Evolutionary conservation across 148 eudicot genomes (phyloP).

Genomic region (Nepenthes gracilis): DNA sequence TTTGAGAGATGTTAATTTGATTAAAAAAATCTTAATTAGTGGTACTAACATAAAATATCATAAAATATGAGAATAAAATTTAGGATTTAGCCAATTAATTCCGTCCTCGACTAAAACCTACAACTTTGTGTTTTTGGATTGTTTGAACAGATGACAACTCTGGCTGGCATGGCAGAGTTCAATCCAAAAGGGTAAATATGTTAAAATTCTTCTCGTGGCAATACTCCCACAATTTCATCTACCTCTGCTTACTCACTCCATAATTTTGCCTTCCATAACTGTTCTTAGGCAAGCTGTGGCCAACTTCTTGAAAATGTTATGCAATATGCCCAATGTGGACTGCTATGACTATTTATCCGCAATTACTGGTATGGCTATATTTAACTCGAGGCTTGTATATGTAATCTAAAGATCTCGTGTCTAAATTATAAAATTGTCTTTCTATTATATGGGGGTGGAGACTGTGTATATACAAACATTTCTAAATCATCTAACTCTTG

Average conservation of each 20-base stretch:
- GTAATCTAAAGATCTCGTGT: no score
- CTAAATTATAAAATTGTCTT: no score
- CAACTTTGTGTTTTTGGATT: neutral
- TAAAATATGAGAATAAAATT: no score
- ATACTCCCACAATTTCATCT: no score
- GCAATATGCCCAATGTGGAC: conserved; percentile 36
- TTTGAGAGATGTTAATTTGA: no score
- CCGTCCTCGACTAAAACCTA: neutral
- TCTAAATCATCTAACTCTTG: no score
- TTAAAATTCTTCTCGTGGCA: neutral
- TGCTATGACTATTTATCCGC: conserved; percentile 42
- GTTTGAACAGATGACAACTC: conserved; percentile 23
- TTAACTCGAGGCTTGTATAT: no score
- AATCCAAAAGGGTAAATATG: conserved; percentile 37
- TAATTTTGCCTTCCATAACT: neutral
- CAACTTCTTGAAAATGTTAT: conserved; percentile 28
- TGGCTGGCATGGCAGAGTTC: conserved; percentile 45
- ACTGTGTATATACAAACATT: no score
- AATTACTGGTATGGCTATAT: conserved; percentile 33
- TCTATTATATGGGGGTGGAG: no score
- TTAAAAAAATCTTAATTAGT: no score
- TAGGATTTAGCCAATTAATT: no score
- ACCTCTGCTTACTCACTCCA: neutral
- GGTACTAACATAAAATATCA: no score
- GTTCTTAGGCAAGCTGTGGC: conserved; percentile 22